Evolutionary conservation across 73 alveolate genomes (phyloP).

Genomic region (Halteria grandinella): DNA sequence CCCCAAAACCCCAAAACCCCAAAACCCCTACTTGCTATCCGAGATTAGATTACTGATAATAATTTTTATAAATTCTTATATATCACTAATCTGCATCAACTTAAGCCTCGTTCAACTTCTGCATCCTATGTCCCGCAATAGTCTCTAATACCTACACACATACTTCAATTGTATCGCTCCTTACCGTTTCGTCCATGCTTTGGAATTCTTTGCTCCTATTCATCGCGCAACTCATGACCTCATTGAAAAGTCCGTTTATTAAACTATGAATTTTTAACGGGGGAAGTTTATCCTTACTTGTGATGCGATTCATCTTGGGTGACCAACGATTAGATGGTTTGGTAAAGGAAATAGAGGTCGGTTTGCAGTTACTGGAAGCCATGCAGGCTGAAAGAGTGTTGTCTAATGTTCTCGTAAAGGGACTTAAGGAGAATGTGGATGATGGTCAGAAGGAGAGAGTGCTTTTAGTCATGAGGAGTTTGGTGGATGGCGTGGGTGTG

Average conservation of each 20-base stretch:
- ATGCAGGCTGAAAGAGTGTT: slow-evolving; percentile 10
- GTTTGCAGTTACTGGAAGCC: slow-evolving; percentile 38
- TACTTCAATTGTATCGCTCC: background rate
- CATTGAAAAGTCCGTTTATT: slow-evolving; percentile 44
- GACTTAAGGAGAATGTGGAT: slow-evolving; percentile 21
- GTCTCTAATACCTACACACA: slow-evolving; percentile 28
- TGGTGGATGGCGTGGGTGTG: too few relatives aligned
- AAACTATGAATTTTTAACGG: slow-evolving; percentile 2
- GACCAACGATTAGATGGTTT: background rate
- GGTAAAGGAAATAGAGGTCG: slow-evolving; percentile 10
- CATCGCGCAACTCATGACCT: slow-evolving; percentile 38
- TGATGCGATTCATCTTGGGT: slow-evolving; percentile 41
- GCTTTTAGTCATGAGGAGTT: slow-evolving; percentile 7
- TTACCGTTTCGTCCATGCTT: slow-evolving; percentile 50
- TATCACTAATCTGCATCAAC: too few relatives aligned
- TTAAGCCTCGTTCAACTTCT: slow-evolving; percentile 2
- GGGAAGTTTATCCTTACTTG: background rate
- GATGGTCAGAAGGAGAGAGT: slow-evolving; percentile 7
- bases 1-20: background rate
- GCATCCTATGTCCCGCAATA: slow-evolving; percentile 19
- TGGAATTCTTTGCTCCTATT: slow-evolving; percentile 24
- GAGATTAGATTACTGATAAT: background rate
- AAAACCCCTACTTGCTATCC: slow-evolving; percentile 5
- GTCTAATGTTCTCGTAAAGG: slow-evolving; percentile 26
- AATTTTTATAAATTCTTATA: background rate